A percentile compares a stretch with the other conserved stretches of the same genome.
Evolutionary conservation across 2,329 filamentous ascomycete species (phyloP).

Genomic region (Falciphora oryzae): DNA sequence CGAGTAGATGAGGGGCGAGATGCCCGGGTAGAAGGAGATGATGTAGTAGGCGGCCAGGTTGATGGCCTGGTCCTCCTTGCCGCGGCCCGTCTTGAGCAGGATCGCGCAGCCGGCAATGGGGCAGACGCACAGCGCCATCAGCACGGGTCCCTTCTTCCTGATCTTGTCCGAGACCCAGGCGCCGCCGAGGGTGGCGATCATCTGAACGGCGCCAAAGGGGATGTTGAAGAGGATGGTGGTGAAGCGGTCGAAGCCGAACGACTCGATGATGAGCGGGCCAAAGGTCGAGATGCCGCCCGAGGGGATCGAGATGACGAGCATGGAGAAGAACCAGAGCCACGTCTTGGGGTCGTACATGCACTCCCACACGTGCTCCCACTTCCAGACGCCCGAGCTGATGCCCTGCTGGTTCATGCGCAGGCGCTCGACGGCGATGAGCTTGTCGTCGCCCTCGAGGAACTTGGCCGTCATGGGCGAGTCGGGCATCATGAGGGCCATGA

Average conservation of each 20-base stretch:
- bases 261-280: constrained; percentile 45
- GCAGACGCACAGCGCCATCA: constrained; percentile 19
- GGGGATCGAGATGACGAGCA: constrained; percentile 49
- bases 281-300: constrained; percentile 50
- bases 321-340: constrained; percentile 51
- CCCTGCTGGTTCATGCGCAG: constrained; percentile 51
- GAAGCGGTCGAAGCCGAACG: constrained; percentile 45
- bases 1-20: constrained; percentile 52
- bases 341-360: constrained; percentile 52
- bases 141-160: constrained; percentile 49
- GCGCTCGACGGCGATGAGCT: constrained; percentile 47
- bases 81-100: constrained; percentile 29
- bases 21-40: constrained; percentile 18
- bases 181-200: constrained; percentile 49
- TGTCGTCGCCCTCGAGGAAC: constrained; percentile 45
- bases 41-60: constrained; percentile 31
- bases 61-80: constrained; percentile 52
- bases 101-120: constrained; percentile 23
- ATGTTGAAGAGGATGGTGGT: constrained; percentile 49
- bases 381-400: constrained; percentile 45
- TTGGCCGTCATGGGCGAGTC: constrained; percentile 45
- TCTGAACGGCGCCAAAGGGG: constrained; percentile 49
- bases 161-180: constrained; percentile 49
- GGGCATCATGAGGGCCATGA: constrained; percentile 43
- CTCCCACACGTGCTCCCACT: constrained; percentile 46